A percentile compares a stretch with the other conserved stretches of the same genome.
These are phyloP conservation scores for Tuber magnatum DNA, from an alignment of 495 filamentous ascomycete genomes.

Conservation along the genomic window DNA sequence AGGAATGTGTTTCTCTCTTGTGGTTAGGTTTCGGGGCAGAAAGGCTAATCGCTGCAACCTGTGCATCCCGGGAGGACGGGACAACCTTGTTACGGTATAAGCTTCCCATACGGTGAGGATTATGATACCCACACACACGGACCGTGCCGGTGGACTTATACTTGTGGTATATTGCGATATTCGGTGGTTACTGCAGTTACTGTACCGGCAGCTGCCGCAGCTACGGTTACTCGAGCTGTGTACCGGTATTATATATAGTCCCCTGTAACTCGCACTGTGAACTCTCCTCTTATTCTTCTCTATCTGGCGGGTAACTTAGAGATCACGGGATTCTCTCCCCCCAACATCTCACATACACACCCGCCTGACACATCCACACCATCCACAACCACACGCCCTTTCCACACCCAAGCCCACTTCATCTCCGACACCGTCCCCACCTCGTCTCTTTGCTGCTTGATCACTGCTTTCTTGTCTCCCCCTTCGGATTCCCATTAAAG, in stretches of 20 bases:
- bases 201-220: background rate
- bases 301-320: background rate
- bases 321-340: background rate
- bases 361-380: constrained; percentile 1
- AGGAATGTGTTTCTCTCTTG: background rate
- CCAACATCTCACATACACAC: constrained; percentile 1
- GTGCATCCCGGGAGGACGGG: background rate
- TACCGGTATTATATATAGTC: background rate
- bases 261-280: background rate
- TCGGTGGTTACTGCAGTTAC: background rate
- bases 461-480: background rate
- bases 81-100: background rate
- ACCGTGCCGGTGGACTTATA: too few species aligned
- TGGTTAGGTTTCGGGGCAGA: background rate
- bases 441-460: constrained; percentile 10
- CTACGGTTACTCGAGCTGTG: background rate
- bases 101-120: background rate
- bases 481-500: constrained; percentile 9
- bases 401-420: background rate
- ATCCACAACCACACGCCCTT: background rate
- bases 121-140: too few species aligned
- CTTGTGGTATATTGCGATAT: background rate
- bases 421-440: constrained; percentile 14
- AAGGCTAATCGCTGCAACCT: background rate
- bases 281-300: background rate